Evolutionary conservation across 441 rosid genomes (phyloP).

Genomic region (Euphorbia neoarborescens): DNA sequence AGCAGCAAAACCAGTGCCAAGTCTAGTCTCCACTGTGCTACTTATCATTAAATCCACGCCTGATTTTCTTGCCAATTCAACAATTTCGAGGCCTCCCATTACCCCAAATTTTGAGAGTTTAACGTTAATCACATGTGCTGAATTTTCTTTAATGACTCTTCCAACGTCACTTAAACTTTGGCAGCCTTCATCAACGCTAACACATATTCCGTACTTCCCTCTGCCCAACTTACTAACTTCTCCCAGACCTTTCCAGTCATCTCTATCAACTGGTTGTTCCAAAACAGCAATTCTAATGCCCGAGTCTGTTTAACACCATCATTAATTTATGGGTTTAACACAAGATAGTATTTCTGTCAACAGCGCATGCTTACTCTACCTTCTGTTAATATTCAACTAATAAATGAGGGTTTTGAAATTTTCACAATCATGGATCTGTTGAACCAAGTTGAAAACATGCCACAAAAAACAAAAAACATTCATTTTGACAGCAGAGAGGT

Average conservation of each 20-base stretch:
- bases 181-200: slow-evolving; percentile 90
- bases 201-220: slow-evolving; percentile 50
- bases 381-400: no score
- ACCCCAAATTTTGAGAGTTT: slow-evolving; percentile 83
- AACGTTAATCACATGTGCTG: slow-evolving; percentile 64
- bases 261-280: slow-evolving; percentile 83
- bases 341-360: no score
- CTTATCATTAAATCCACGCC: slow-evolving; percentile 71
- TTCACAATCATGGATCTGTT: no score
- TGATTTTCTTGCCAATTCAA: slow-evolving; percentile 51
- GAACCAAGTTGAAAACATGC: no score
- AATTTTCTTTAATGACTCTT: slow-evolving; percentile 47
- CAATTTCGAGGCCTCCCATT: slow-evolving; percentile 60
- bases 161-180: slow-evolving; percentile 51
- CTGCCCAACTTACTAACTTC: slow-evolving; percentile 52
- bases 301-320: slow-evolving; percentile 40
- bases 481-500: no score
- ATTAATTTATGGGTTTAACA: no score
- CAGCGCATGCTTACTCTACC: no score
- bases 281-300: slow-evolving; percentile 59
- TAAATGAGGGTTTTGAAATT: no score
- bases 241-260: slow-evolving; percentile 84
- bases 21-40: slow-evolving; percentile 80
- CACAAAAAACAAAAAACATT: no score
- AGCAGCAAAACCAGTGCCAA: slow-evolving; percentile 89